phyloP scores from a whole-genome alignment of 108 stramenopile species.

The Parietichytrium sp. region DNA sequence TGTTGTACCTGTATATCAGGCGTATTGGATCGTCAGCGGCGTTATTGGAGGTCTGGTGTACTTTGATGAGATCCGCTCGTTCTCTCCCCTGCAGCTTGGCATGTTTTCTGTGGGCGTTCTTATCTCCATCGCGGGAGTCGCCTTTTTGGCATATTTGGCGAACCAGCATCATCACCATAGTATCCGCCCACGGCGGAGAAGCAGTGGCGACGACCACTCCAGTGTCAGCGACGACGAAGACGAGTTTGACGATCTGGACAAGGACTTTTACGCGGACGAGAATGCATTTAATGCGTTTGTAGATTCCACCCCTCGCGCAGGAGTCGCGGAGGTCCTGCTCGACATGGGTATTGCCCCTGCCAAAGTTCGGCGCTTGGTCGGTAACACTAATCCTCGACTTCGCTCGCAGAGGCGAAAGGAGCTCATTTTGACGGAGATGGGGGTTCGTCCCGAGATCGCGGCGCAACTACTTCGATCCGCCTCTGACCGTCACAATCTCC shows the following conservation, averaged over 20 bases:
- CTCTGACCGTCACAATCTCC: background rate
- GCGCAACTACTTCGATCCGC: background rate
- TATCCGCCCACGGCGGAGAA: too few species aligned
- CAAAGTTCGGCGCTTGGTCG: conserved; percentile 1
- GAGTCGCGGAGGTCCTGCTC: conserved; percentile 15
- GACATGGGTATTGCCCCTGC: conserved; percentile 4
- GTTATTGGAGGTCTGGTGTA: conserved; percentile 55
- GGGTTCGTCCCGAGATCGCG: conserved; percentile 16
- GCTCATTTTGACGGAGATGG: background rate
- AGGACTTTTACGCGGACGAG: background rate
- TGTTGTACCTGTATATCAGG: conserved; percentile 59
- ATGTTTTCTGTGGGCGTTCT: background rate
- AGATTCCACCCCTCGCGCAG: background rate
- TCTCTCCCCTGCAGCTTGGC: background rate
- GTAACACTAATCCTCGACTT: background rate
- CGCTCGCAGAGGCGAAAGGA: background rate
- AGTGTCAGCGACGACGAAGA: background rate
- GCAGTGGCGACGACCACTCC: background rate
- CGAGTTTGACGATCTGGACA: background rate
- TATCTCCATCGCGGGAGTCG: background rate
- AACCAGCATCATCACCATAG: too few species aligned
- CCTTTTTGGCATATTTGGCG: background rate
- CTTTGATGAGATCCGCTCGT: conserved; percentile 52
- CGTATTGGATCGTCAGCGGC: conserved; percentile 50
- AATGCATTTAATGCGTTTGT: background rate